Evolutionary conservation across 768 basidiomycete genomes (phyloP).

Genomic region (Punctularia strigosozonata): DNA sequence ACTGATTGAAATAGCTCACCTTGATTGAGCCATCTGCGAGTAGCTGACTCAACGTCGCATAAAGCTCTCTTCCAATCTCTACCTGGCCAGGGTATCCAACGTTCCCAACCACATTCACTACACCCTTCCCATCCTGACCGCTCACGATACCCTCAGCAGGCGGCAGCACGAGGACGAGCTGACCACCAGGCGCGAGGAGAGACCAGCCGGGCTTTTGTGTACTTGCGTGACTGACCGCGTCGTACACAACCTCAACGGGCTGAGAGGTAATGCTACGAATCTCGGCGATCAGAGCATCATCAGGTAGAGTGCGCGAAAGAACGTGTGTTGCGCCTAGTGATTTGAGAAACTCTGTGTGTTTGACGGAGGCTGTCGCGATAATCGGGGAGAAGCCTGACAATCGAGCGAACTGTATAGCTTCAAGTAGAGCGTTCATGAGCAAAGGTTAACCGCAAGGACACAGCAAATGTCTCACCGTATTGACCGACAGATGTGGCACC

Average conservation of each 20-base stretch:
- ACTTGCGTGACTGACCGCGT: constrained; percentile 11
- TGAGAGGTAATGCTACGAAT: constrained; percentile 5
- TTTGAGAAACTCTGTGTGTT: constrained; percentile 12
- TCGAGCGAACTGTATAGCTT: constrained; percentile 16
- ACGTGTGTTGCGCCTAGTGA: constrained; percentile 21
- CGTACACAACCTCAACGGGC: constrained; percentile 14
- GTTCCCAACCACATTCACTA: constrained; percentile 3
- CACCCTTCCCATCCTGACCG: constrained; percentile 6
- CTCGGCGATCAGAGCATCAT: constrained; percentile 1
- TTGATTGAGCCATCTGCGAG: constrained; percentile 21
- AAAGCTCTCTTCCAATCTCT: constrained; percentile 21
- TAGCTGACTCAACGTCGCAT: constrained; percentile 17
- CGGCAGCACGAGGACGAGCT: constrained; percentile 6
- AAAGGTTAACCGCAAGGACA: constrained; percentile 1
- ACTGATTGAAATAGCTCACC: constrained; percentile 10
- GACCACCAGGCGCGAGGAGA: constrained; percentile 13
- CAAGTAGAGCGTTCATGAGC: background rate
- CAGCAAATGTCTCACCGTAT: constrained; percentile 12
- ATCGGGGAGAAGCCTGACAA: constrained; percentile 21
- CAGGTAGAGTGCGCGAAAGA: constrained; percentile 11
- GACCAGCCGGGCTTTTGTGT: constrained; percentile 12
- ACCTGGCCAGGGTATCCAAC: constrained; percentile 5
- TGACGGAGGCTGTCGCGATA: constrained; percentile 16
- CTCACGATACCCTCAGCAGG: background rate
- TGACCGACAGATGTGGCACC: constrained; percentile 17